Percentiles rank a stretch among this genome's conserved stretches.
These are phyloP conservation scores for Backusella sp. DNA, from an alignment of 192 early-diverging fungal species.

Conservation along the genomic window DNA sequence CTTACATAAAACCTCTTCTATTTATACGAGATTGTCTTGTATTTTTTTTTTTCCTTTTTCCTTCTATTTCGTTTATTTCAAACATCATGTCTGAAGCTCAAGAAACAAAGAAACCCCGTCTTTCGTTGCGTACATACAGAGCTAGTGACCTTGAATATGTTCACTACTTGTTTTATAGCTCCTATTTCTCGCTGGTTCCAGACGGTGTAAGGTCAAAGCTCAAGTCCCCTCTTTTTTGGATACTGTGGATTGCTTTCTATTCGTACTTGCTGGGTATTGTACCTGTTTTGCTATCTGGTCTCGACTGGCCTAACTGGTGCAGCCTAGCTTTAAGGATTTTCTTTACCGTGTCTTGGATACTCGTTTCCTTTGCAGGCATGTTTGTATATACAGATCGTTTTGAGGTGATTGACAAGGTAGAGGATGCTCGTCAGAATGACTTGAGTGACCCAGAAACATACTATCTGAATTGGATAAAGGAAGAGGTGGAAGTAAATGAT, in stretches of 20 bases:
- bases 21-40: neutral
- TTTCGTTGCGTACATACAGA: constrained; percentile 32
- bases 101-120: constrained; percentile 4
- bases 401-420: constrained; percentile 23
- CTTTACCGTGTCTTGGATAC: constrained; percentile 22
- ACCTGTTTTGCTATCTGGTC: constrained; percentile 7
- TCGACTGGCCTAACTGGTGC: constrained; percentile 6
- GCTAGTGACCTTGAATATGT: constrained; percentile 27
- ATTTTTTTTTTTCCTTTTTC: neutral
- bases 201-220: constrained; percentile 30
- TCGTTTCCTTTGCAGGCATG: constrained; percentile 22
- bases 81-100: neutral
- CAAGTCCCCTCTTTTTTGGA: constrained; percentile 27
- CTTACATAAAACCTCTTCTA: neutral
- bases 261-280: constrained; percentile 22
- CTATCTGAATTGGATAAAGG: constrained; percentile 30
- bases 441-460: constrained; percentile 30
- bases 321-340: constrained; percentile 9
- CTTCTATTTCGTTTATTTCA: neutral
- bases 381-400: constrained; percentile 31
- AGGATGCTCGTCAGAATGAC: constrained; percentile 28
- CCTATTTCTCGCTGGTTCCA: constrained; percentile 32
- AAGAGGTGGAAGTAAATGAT: constrained; percentile 30
- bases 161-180: constrained; percentile 25
- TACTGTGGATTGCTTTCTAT: constrained; percentile 24